Base-by-base conservation (phyloP, 1,284 basidiomycete genomes). In the Papiliotrema laurentii region DNA sequence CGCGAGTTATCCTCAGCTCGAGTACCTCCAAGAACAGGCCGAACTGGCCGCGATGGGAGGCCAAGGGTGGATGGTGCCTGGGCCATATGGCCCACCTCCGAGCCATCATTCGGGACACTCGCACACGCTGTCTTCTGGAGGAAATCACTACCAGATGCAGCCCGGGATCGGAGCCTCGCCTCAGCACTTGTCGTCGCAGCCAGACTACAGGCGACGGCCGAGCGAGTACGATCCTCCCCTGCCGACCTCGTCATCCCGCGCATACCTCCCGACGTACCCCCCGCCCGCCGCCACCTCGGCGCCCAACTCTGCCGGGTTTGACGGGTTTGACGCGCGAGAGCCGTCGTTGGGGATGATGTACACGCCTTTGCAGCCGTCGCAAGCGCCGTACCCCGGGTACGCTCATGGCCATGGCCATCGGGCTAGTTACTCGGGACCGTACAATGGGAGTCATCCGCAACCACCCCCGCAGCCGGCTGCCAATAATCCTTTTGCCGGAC, bases 21-120 rank as follows among this genome's bases (percentile, higher is more conserved):
- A 93, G 69, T 87, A 81, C 69, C 72, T 96, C 50, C 89, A 93
- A 62, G 89, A 94, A 68, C 91, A 94, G 68, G 91, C 89, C 1
- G 89, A 93, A 72, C 77, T 89, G 53, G 86, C 83, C 4, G 81
- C 83, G 16, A 66, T 69, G 58, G 61, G 65, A 27, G 46, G 53
- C 40, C 53, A 59, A 30, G 59, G 56, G 6, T 70, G 65, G 61
- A 60, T 71, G 59, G 56, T 68, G 55, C 60, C 66, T n/a, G 66
- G 68, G 25, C 62, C 62, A 28, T 71, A 69, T 44, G 43, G 27
- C 31, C 55, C 36, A 34, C 52, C 27, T 19, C 38, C 2, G 27
- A 45, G 42, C 21, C 59, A 52, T 39, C 43, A 28, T 31, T n/a
- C 36, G 5, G 25, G 34, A 13, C 45, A 48, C 22, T 43, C 46